These are phyloP conservation scores for Rosa rugosa DNA, from an alignment of 306 rosid species.

Conservation along the genomic window DNA sequence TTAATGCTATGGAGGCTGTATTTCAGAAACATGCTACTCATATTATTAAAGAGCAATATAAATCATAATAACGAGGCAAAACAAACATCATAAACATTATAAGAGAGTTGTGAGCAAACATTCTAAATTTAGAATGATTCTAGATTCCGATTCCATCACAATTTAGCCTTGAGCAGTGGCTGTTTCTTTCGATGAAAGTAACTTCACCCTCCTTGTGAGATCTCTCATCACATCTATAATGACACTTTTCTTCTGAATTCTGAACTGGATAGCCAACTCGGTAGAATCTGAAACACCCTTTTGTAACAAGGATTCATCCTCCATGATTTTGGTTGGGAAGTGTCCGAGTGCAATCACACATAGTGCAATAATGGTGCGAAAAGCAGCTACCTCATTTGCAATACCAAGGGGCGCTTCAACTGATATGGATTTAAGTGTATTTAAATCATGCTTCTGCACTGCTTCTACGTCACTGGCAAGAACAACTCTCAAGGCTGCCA, in stretches of 20 bases:
- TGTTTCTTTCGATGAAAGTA: conserved; percentile 54
- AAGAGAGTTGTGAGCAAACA: neutral
- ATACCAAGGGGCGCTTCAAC: conserved; percentile 84
- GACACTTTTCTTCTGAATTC: conserved; percentile 75
- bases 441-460: conserved; percentile 58
- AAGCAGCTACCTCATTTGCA: conserved; percentile 65
- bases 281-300: conserved; percentile 57
- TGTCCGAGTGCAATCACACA: conserved; percentile 87
- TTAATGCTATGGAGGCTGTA: neutral
- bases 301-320: conserved; percentile 68
- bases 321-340: conserved; percentile 90
- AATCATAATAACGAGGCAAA: neutral
- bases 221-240: conserved; percentile 72
- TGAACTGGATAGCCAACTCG: conserved; percentile 72
- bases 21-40: neutral
- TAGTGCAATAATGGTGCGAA: conserved; percentile 68
- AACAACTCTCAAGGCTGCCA: conserved; percentile 82
- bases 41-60: neutral
- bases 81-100: neutral
- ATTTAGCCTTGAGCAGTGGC: conserved; percentile 42
- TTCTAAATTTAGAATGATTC: neutral
- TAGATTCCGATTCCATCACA: neutral
- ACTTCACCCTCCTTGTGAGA: conserved; percentile 77
- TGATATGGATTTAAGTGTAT: conserved; percentile 58
- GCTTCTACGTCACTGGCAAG: conserved; percentile 47